These are phyloP conservation scores for Paracorniculantispora psalliotae DNA, from an alignment of 2,329 filamentous ascomycete species.

Conservation along the genomic window DNA sequence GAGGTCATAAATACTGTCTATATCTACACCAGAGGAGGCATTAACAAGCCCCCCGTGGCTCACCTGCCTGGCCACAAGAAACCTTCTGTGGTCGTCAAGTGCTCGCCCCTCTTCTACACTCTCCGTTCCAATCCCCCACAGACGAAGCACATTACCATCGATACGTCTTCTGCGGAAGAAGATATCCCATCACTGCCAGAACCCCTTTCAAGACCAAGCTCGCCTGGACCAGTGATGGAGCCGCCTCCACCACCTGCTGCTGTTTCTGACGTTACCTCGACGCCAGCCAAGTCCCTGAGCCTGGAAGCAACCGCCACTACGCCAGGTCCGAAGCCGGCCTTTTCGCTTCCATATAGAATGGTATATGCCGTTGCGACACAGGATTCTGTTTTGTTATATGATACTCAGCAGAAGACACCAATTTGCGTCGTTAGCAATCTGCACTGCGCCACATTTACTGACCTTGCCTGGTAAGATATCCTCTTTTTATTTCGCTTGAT, in stretches of 20 bases:
- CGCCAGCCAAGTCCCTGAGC: conserved; percentile 46
- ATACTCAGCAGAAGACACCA: conserved; percentile 93
- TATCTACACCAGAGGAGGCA: conserved; percentile 91
- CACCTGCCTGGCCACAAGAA: conserved; percentile 98
- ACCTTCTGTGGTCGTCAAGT: conserved; percentile 91
- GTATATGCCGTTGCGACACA: conserved; percentile 96
- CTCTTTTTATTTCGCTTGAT: not conserved
- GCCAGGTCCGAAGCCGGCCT: conserved; percentile 63
- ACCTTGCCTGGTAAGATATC: conserved; percentile 76
- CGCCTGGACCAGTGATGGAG: conserved; percentile 66
- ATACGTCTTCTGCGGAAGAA: conserved; percentile 84
- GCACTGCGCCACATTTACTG: conserved; percentile 95
- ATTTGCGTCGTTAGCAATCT: conserved; percentile 94
- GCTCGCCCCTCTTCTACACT: conserved; percentile 85
- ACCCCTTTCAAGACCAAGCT: conserved; percentile 61
- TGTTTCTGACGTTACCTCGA: conserved; percentile 42
- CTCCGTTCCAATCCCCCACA: conserved; percentile 62
- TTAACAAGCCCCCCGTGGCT: conserved; percentile 93
- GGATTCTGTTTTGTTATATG: conserved; percentile 89
- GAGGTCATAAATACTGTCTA: conserved; percentile 97
- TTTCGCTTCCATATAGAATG: conserved; percentile 85
- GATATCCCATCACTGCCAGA: conserved; percentile 80
- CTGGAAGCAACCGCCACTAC: conserved; percentile 43
- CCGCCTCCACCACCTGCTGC: conserved; percentile 65
- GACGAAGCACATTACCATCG: conserved; percentile 88